These are phyloP conservation scores for Kewa caespitosa DNA, from an alignment of 179 eudicot genomes.

Conservation along the genomic window DNA sequence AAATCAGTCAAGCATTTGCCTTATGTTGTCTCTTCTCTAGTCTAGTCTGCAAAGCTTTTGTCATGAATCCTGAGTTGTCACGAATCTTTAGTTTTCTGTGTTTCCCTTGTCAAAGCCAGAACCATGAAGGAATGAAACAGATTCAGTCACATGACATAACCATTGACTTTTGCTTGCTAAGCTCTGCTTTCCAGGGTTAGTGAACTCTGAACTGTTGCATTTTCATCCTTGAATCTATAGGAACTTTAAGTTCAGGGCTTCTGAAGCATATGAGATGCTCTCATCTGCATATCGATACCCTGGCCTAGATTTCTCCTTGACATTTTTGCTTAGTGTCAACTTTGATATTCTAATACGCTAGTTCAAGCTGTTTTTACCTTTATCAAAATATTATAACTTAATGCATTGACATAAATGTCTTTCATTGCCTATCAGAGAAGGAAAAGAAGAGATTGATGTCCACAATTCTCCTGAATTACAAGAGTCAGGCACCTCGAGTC, in stretches of 20 bases:
- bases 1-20: neutral
- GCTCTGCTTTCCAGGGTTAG: neutral
- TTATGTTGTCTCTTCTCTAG: neutral
- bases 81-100: neutral
- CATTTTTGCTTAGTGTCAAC: neutral
- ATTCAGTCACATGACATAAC: neutral
- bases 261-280: neutral
- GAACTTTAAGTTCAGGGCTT: neutral
- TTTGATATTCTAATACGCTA: neutral
- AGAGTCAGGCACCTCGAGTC: conserved; percentile 34
- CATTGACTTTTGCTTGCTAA: neutral
- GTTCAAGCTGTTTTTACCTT: neutral
- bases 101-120: neutral
- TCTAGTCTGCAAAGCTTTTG: neutral
- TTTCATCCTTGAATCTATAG: neutral
- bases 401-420: neutral
- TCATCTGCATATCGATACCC: neutral
- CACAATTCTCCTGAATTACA: conserved; percentile 35
- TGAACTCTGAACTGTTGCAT: neutral
- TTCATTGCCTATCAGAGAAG: conserved; percentile 36
- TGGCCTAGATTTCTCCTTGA: neutral
- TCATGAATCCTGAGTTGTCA: too few species aligned
- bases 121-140: neutral
- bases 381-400: neutral
- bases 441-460: conserved; percentile 29